Percentiles rank a stretch among this genome's conserved stretches.
Conservation (phyloP, 768 basidiomycete species). For the Sarcomyxa edulis region DNA sequence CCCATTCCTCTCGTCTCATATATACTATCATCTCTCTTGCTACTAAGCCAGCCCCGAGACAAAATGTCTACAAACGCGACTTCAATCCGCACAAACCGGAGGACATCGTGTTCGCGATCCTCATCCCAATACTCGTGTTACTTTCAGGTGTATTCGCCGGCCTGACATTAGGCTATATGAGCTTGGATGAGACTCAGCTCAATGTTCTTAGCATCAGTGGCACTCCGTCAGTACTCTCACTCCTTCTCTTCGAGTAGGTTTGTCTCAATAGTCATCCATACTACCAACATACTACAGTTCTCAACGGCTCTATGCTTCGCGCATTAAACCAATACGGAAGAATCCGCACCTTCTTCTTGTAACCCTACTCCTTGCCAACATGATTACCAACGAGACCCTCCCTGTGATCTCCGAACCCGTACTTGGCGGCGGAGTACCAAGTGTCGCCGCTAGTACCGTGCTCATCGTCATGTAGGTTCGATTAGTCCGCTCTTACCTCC, state of each 20-base stretch:
- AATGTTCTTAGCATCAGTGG: constrained; percentile 84
- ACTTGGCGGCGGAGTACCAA: constrained; percentile 72
- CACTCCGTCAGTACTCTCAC: constrained; percentile 51
- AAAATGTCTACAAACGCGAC: no score
- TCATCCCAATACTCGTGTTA: constrained; percentile 82
- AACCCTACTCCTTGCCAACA: constrained; percentile 80
- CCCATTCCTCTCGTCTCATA: constrained; percentile 37
- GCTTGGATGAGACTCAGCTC: constrained; percentile 87
- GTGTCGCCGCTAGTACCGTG: constrained; percentile 78
- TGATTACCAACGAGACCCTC: constrained; percentile 88
- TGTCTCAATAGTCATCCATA: constrained; percentile 3
- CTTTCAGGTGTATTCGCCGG: constrained; percentile 87
- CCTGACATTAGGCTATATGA: constrained; percentile 89
- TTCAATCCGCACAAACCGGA: constrained; percentile 25
- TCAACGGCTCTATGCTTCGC: constrained; percentile 76
- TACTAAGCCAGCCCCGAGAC: constrained; percentile 38
- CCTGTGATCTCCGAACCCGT: constrained; percentile 80
- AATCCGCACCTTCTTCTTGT: constrained; percentile 82
- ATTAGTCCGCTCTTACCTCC: neutral
- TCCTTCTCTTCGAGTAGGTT: constrained; percentile 4
- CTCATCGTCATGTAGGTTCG: constrained; percentile 88
- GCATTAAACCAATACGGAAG: constrained; percentile 82
- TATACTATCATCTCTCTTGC: constrained; percentile 37
- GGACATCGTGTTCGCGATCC: constrained; percentile 37
- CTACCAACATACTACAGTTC: no score